Base-by-base conservation (phyloP, 306 rosid species). In the Geum urbanum region DNA sequence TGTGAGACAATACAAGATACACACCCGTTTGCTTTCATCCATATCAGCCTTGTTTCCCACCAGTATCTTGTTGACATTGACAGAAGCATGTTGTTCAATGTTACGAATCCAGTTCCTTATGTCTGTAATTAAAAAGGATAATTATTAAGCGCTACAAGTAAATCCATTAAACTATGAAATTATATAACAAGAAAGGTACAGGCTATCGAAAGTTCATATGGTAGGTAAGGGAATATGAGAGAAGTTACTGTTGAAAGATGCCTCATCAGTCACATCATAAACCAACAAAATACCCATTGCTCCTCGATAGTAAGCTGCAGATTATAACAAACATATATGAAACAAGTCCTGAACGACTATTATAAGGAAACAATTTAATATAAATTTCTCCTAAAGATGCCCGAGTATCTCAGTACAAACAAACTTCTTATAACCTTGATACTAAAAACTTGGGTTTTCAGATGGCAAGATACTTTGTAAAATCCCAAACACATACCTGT, bases 1-100 rank as follows among this genome's bases (percentile, higher is more conserved):
- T 47, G 63, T 18, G 72, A 70, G 52, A 47, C 24, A 52, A 37
- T 51, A 48, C 39, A 7, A 22, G 58, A 63, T 48, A 65, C 83
- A 43, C 77, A 87, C 96, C 91, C 94, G 82, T 82, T 76, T 86
- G 81, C 91, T 89, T 83, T 89, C 96, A 84, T 86, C 96, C 91
- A 89, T 89, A 76, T 89, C 96, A 79, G 96, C 96, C 88, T 89
- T 89, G 84, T 89, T 89, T 50, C 88, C 96, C 59, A 89, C 96
- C 66, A 89, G 85, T 74, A 89, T 79, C 88, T 86, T 89, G 82
- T 84, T 84, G 75, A 89, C 96, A 79, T 79, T 89, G 79, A 79
- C 96, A 73, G 96, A 89, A 60, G 96, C 96, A 77, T 89, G 92
- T 58, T 89, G 96, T 71, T 89, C 96, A 63, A 89, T 89, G 72